These are phyloP conservation scores for Torulaspora gathmanii DNA, from an alignment of 805 yeast genomes.

Conservation along the genomic window DNA sequence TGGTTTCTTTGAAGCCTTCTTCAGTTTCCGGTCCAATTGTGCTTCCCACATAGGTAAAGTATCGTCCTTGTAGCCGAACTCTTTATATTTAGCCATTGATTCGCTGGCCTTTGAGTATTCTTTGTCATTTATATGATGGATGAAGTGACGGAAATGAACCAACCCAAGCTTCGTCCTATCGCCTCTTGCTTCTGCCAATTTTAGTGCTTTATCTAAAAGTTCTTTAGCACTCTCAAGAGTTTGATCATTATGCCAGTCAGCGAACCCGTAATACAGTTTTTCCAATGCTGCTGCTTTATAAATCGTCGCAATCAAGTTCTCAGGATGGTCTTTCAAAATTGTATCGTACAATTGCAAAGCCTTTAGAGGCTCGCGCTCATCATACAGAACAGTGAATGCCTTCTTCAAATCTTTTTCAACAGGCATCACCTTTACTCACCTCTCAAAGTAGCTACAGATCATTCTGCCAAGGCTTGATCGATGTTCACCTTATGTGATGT, in stretches of 20 bases:
- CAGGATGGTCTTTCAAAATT: conserved; percentile 42
- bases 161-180: conserved; percentile 44
- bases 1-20: conserved; percentile 13
- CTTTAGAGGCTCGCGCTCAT: conserved; percentile 40
- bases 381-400: conserved; percentile 44
- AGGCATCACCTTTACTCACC: conserved; percentile 18
- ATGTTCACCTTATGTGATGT: background rate
- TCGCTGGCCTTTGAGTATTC: conserved; percentile 40
- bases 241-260: conserved; percentile 41
- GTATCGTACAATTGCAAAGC: conserved; percentile 42
- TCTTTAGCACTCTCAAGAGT: conserved; percentile 42
- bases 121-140: conserved; percentile 45
- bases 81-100: conserved; percentile 42
- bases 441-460: background rate
- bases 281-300: conserved; percentile 49
- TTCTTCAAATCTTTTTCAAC: conserved; percentile 38
- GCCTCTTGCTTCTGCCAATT: conserved; percentile 44
- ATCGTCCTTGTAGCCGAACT: conserved; percentile 42
- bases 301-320: conserved; percentile 44
- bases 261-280: conserved; percentile 37
- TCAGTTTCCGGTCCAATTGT: conserved; percentile 19
- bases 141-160: conserved; percentile 47
- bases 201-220: conserved; percentile 38
- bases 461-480: background rate
- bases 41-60: conserved; percentile 46